phyloP scores from a whole-genome alignment of 2,329 filamentous ascomycete species.

The Xylaria sp. region DNA sequence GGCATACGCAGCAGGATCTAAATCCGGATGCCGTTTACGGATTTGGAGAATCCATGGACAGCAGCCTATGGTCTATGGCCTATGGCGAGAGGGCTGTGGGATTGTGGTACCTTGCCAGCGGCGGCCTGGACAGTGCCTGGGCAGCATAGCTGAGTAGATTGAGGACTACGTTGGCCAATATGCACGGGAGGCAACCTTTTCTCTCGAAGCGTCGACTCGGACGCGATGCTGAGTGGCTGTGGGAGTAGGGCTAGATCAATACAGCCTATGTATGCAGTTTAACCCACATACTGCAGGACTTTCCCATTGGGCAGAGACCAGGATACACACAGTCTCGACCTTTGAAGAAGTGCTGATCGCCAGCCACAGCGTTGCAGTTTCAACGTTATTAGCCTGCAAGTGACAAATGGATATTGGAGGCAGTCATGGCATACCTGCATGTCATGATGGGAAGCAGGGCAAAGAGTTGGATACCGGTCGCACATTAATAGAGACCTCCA shows the following conservation, averaged over 20 bases:
- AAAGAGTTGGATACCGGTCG: neutral
- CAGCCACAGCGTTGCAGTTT: slow-evolving; percentile 27
- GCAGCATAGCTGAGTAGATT: slow-evolving; percentile 21
- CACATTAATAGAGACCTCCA: neutral
- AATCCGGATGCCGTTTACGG: slow-evolving; percentile 12
- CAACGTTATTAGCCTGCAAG: slow-evolving; percentile 10
- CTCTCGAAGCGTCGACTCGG: slow-evolving; percentile 12
- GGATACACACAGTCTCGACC: slow-evolving; percentile 16
- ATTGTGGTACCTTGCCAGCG: neutral
- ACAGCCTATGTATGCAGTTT: slow-evolving; percentile 24
- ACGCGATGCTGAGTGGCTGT: slow-evolving; percentile 9
- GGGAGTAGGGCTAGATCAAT: slow-evolving; percentile 18
- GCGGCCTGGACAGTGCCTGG: neutral
- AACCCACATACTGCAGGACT: slow-evolving; percentile 5
- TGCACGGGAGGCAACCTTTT: slow-evolving; percentile 5
- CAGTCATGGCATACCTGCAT: neutral
- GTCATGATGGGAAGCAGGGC: neutral
- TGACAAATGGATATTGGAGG: slow-evolving; percentile 23
- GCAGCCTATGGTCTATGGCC: no score
- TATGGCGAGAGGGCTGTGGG: slow-evolving; percentile 12
- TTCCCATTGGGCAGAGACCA: slow-evolving; percentile 17
- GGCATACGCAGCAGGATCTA: slow-evolving; percentile 7
- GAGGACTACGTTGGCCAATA: slow-evolving; percentile 6
- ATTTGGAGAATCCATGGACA: slow-evolving; percentile 13
- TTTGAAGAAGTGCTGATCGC: slow-evolving; percentile 7